Evolutionary conservation across 1,284 basidiomycete species (phyloP), one percentile per base, ranked within the genome.

Genomic region (Dichomitus squalens): DNA sequence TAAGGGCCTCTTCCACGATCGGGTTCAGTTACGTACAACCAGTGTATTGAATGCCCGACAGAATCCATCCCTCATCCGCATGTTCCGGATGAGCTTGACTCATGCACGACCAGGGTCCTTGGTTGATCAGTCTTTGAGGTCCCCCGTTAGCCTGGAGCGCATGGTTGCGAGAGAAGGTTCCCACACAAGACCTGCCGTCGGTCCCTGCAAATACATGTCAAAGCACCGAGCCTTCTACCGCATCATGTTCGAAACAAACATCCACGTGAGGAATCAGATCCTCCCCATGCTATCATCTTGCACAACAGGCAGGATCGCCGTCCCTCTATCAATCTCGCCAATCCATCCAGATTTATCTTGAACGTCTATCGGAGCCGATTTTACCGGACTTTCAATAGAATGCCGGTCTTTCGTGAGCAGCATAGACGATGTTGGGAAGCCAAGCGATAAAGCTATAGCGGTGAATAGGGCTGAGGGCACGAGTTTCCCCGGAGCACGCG

Each of bases 11-110:
- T 44, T 33, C 44, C 29, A 47, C 50, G 43, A 40, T 44, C 27
- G 51, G 44, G 20, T 18, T 12, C 23, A 18, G 44, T 60, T 63
- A 63, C 61, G 61, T 63, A 63, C 54, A 25, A 20, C 21, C 44
- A 43, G 29, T 23, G 31, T 40, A 47, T 53, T 52, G 43, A 35
- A 43, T 49, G 50, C 48, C 56, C 54, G 53, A 46, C 29, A 53
- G 25, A 52, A 56, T 55, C 31, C 29, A 36, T 46, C 48, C 48
- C 54, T 34, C 7, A 9, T 21, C 35, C 33, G 34, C 36, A 11
- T 14, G 27, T 53, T 49, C 47, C 38, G 3, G 31, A 25, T 7
- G 36, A 23, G 44, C 21, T 35, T 31, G 44, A 16, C 35, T 48
- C 58, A 51, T 60, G 58, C n/a, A 20, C 50, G 23, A 4, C 18